Evolutionary conservation across 257 asterid genomes (phyloP), one percentile per base, ranked within the genome.

Genomic region (Nemophila menziesii): DNA sequence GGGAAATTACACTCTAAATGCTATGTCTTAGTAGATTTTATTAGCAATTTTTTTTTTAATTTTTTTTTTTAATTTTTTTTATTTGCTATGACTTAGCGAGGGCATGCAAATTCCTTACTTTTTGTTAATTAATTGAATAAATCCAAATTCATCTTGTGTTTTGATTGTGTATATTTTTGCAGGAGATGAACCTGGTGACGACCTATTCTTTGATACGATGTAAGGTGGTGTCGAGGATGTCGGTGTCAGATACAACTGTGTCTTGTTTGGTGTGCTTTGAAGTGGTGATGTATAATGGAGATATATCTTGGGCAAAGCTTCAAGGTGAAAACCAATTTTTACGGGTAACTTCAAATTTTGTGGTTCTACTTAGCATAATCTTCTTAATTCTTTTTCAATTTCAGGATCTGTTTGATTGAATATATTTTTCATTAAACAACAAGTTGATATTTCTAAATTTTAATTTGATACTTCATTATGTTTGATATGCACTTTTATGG

Each of bases 261-360:
- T 49, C 75, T 20, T 80, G 93, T 51, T 80, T 87, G 40, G 71
- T 80, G 61, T 80, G 93, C 57, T 60, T 80, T 51, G 93, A 80
- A 27, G 60, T 22, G 51, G 93, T 80, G 52, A 39, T 65, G 51
- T 72, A 73, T 60, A 66, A 59, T 58, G 87, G 93, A 39, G 74
- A 62, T 47, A 70, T 86, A 77, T 80, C 93, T 37, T 64, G 79
- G 79, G 73, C 93, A 9, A 77, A 68, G 75, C 93, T 80, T 48
- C 93, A 73, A 71, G 76, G 93, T 49, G 87, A 87, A 26, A 86
- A 80, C 63, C 75, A 64, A 74, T 80, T 80, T 61, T 87, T 76
- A 59, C 84, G 2, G 93, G 93, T 80, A 54, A 65, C 75, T 68
- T 48, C n/a, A 11, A 26, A 4, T 54, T 29, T 17, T 23, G 1